A percentile compares a stretch with the other conserved stretches of the same genome.
Evolutionary conservation across 805 yeast species (phyloP).

Genomic region (Wickerhamiella sergipiensis): DNA sequence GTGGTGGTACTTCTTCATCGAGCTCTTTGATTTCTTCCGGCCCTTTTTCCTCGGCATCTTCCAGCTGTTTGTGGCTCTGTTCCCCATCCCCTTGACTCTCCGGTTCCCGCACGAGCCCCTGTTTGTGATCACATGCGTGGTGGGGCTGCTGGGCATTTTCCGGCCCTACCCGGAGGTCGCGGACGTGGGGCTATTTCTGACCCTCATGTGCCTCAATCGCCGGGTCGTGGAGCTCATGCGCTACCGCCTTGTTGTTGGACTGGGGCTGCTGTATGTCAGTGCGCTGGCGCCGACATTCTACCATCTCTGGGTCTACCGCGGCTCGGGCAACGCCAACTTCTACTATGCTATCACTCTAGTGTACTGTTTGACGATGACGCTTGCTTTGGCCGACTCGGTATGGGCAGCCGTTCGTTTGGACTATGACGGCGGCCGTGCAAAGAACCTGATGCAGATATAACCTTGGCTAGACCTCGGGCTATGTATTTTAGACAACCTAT

Average conservation of each 20-base stretch:
- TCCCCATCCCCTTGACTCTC: conserved; percentile 60
- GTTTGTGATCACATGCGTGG: conserved; percentile 35
- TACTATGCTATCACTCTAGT: conserved; percentile 87
- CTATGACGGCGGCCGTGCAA: conserved; percentile 33
- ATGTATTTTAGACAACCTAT: no score
- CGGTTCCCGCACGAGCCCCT: conserved; percentile 49
- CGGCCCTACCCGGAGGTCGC: conserved; percentile 80
- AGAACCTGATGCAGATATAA: conserved; percentile 13
- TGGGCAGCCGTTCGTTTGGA: conserved; percentile 71
- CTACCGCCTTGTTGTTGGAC: conserved; percentile 35
- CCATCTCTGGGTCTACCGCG: conserved; percentile 85
- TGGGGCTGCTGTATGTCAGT: conserved; percentile 39
- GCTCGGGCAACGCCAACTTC: conserved; percentile 92
- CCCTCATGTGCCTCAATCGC: conserved; percentile 37
- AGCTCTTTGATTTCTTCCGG: conserved; percentile 80
- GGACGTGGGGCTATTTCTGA: conserved; percentile 48
- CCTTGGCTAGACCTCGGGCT: no score
- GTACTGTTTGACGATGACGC: conserved; percentile 54
- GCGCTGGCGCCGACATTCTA: conserved; percentile 78
- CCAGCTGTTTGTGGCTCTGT: conserved; percentile 56
- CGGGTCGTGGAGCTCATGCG: conserved; percentile 28
- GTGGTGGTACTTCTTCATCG: conserved; percentile 98
- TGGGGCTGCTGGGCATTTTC: conserved; percentile 48
- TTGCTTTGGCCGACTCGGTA: conserved; percentile 57
- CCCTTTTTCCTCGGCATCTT: conserved; percentile 74